Evolutionary conservation across 345 rosid species (phyloP).

Genomic region (Syzygium aromaticum): DNA sequence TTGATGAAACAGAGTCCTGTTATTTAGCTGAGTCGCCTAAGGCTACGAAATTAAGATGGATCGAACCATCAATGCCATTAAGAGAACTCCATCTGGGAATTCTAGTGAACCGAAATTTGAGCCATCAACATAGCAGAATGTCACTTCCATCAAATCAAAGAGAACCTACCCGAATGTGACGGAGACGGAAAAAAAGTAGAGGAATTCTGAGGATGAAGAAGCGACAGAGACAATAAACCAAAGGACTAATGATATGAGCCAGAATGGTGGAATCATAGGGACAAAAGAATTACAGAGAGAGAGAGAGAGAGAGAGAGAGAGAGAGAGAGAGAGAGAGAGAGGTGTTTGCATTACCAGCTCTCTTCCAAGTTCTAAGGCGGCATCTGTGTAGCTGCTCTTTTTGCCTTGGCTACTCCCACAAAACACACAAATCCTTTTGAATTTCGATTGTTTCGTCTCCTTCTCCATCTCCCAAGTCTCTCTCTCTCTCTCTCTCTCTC

Average conservation of each 20-base stretch:
- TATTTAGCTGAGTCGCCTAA: not conserved
- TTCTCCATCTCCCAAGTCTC: not conserved
- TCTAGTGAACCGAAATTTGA: not conserved
- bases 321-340: not conserved
- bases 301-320: not conserved
- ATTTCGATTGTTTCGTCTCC: conserved; percentile 14
- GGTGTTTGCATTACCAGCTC: conserved; percentile 24
- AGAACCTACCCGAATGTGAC: not conserved
- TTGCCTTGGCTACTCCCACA: conserved; percentile 48
- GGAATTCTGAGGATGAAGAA: not conserved
- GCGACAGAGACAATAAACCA: not conserved
- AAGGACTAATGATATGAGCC: not conserved
- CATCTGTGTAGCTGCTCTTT: conserved; percentile 35
- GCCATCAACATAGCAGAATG: not conserved
- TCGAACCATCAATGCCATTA: not conserved
- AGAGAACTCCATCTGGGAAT: not conserved
- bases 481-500: conserved; percentile 4
- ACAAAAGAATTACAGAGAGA: not conserved
- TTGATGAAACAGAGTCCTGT: not conserved
- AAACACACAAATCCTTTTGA: conserved; percentile 41
- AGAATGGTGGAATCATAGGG: not conserved
- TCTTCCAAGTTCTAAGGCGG: conserved; percentile 38
- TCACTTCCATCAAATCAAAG: not conserved
- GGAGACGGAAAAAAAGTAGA: not conserved
- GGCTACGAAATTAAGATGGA: not conserved